Evolutionary conservation across 441 rosid genomes (phyloP), one percentile per base, ranked within the genome.

Genomic region (Jatropha multifida): DNA sequence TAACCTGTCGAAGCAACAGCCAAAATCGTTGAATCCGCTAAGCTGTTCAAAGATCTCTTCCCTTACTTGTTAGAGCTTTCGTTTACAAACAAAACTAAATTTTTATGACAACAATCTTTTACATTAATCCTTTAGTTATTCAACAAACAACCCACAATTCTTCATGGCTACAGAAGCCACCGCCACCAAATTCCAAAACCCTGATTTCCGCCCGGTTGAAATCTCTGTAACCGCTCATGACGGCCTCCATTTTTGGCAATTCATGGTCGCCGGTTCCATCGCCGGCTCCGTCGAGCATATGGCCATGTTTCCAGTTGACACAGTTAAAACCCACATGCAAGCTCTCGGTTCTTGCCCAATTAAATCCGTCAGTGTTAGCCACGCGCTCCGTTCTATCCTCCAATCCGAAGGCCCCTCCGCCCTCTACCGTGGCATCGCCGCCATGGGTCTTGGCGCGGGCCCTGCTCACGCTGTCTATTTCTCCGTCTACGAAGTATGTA

Each of bases 401-500:
- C 85, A 81, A 81, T 71, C 92, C 0, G 91, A 89, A 55, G 97
- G 98, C 2, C 88, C 85, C 5, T 60, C 87, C 0, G 94, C 88
- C 48, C 83, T 94, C 11, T 92, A 94, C 80, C 86, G 97, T 15
- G 98, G 98, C 56, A 91, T 94, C 54, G 93, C 90, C 61, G 97
- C 98, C 59, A 91, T 94, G 97, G 97, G 91, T 4, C 88, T 94
- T 17, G 98, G 97, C 7, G 98, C 98, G 5, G 98, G 98, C 15
- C 98, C 98, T 0, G 98, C 97, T 5, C 98, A 94, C 73, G 98
- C 97, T 37, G 95, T 92, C 27, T 90, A 92, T 69, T 94, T 94
- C 82, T 90, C 97, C 7, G 80, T 94, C 5, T 94, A 94, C 55
- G 97, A 94, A 80, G 74, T 69, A 11, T 89, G 88, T 4, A 94